phyloP scores from a whole-genome alignment of 2,329 filamentous ascomycete species.

The Amylocarpus encephaloides region DNA sequence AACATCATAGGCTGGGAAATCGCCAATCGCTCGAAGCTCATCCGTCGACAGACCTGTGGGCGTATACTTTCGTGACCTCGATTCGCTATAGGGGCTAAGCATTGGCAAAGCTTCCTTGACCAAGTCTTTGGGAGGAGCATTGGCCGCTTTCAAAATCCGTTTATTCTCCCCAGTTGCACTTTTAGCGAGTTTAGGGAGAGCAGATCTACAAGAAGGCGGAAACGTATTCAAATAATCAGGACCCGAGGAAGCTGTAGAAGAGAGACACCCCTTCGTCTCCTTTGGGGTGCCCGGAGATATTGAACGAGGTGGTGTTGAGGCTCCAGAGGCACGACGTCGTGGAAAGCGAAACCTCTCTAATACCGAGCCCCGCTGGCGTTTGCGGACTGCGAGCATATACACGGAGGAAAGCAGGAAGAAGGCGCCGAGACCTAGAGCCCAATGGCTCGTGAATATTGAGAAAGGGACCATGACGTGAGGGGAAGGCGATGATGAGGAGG shows the following conservation, averaged over 20 bases:
- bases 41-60: conserved; percentile 63
- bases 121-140: conserved; percentile 18
- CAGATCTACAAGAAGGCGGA: conserved; percentile 26
- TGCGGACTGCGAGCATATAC: conserved; percentile 17
- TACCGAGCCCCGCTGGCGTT: conserved; percentile 22
- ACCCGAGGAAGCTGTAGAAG: background rate
- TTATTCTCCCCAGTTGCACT: conserved; percentile 14
- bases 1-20: conserved; percentile 72
- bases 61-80: conserved; percentile 40
- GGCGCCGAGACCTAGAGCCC: conserved; percentile 24
- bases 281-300: conserved; percentile 23
- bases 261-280: conserved; percentile 1
- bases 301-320: conserved; percentile 29
- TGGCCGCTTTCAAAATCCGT: conserved; percentile 13
- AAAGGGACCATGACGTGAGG: conserved; percentile 15
- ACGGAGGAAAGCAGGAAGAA: conserved; percentile 20
- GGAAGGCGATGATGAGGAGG: background rate
- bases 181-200: conserved; percentile 23
- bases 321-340: conserved; percentile 27
- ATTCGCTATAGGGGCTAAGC: conserved; percentile 21
- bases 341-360: conserved; percentile 22
- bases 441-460: conserved; percentile 15
- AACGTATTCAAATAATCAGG: conserved; percentile 23
- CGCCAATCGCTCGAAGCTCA: conserved; percentile 63
- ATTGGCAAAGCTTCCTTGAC: conserved; percentile 22